Conservation (phyloP, 2,329 filamentous ascomycete genomes). For the Paracoccidioides brasiliensis region DNA sequence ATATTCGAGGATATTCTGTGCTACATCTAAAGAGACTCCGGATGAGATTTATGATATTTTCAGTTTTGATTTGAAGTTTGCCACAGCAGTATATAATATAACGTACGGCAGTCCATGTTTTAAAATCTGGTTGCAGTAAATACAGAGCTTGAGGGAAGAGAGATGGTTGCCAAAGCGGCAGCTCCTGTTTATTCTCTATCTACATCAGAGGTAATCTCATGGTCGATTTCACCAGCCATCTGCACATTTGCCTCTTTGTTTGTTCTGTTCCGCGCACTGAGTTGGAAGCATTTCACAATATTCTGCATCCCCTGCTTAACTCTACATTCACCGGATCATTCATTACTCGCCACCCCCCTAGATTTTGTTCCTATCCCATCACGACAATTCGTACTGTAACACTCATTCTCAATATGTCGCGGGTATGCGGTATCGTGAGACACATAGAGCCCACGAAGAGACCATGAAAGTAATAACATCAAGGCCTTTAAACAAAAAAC, state of each 20-base stretch:
- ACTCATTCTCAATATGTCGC: too few species aligned
- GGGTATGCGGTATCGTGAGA: not conserved
- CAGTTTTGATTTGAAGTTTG: too few species aligned
- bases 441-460: not conserved
- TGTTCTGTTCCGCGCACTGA: slow-evolving; percentile 2
- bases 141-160: too few species aligned
- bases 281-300: slow-evolving; percentile 40
- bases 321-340: slow-evolving; percentile 3
- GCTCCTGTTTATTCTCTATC: not conserved
- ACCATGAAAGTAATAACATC: not conserved
- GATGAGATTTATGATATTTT: too few species aligned
- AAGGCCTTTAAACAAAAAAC: not conserved
- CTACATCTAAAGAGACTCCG: too few species aligned
- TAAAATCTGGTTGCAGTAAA: too few species aligned
- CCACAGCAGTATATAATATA: too few species aligned
- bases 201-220: not conserved
- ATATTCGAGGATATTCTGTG: not conserved
- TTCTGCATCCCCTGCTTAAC: slow-evolving; percentile 28
- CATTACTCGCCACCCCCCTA: slow-evolving; percentile 2
- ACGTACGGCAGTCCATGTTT: too few species aligned
- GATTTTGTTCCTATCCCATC: not conserved
- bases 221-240: not conserved
- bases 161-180: not conserved
- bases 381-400: too few species aligned
- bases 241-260: not conserved